Conservation (phyloP, 495 filamentous ascomycete species). For the Choiromyces venosus region DNA sequence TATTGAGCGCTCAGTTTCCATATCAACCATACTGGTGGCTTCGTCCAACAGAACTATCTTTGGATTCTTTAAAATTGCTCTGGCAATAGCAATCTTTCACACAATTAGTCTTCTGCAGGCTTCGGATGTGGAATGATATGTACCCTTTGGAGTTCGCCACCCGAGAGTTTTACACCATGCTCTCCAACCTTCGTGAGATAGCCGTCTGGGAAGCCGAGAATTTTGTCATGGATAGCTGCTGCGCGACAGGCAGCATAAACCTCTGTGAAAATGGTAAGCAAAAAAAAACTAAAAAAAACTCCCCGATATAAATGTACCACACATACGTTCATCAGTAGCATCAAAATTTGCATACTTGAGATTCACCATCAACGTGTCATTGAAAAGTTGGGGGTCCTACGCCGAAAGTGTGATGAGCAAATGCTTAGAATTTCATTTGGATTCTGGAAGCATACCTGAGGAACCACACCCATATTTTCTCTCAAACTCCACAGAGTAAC, state of each 20-base stretch:
- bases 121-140: not conserved
- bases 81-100: constrained; percentile 57
- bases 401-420: not conserved
- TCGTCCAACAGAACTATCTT: constrained; percentile 55
- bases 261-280: constrained; percentile 44
- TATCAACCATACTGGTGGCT: constrained; percentile 53
- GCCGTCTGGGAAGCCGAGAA: constrained; percentile 58
- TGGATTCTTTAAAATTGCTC: constrained; percentile 50
- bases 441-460: constrained; percentile 45
- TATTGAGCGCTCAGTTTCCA: constrained; percentile 62
- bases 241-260: constrained; percentile 65
- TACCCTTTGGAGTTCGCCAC: constrained; percentile 68
- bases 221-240: constrained; percentile 65
- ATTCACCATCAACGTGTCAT: constrained; percentile 68
- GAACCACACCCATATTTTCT: constrained; percentile 65
- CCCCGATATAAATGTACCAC: not conserved
- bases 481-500: constrained; percentile 63
- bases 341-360: constrained; percentile 61
- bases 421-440: not conserved
- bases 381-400: constrained; percentile 62
- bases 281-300: not conserved
- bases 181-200: constrained; percentile 49
- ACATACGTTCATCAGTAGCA: constrained; percentile 51
- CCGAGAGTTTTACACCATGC: constrained; percentile 58
- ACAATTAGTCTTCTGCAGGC: constrained; percentile 9